Evolutionary conservation across 2,329 filamentous ascomycete genomes (phyloP), one percentile per base, ranked within the genome.

Genomic region (Exophiala alcalophila): DNA sequence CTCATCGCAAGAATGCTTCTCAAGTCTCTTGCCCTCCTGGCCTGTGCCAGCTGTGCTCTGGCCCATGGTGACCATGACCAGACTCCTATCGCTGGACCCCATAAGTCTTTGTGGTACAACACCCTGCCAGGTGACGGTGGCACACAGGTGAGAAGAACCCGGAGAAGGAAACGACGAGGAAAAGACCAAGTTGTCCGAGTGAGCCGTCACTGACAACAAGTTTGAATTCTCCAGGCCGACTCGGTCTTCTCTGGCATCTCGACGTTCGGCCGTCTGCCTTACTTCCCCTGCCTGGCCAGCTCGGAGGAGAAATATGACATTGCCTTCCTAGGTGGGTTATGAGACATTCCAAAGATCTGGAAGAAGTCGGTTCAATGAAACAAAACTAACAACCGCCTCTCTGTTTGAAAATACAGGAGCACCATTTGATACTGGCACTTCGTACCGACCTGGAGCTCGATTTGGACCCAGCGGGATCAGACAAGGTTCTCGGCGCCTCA

Each of bases 211-310:
- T 36, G 19, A 42, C 39, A 24, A n/a, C 10, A 20, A 14, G 23
- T 9, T 7, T n/a, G n/a, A n/a, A n/a, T n/a, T n/a, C 30, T 18
- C n/a, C 48, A 90, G 83, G 86, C 86, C 47, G 86, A 94, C 63
- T 89, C 86, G 0, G 86, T 92, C 44, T 94, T 92, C 67, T 91
- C 85, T 1, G 87, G 87, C 19, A 92, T 94, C 59, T 85, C 84
- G 1, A 94, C 87, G 5, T 92, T 92, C 60, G 87, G 86, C 8
- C 81, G 86, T 36, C 69, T 92, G 28, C 80, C 82, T 4, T 92
- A 94, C 65, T 78, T 76, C 44, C 84, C 85, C 3, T 94, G 87
- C 61, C 71, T 94, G 3, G 71, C 77, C n/a, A 81, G 76, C 49
- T 73, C 79, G 27, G 74, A 80, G 18, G 80, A 83, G 53, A 78